Base-by-base conservation (phyloP, 768 basidiomycete genomes). In the Xerocomus brunneocitrinus region DNA sequence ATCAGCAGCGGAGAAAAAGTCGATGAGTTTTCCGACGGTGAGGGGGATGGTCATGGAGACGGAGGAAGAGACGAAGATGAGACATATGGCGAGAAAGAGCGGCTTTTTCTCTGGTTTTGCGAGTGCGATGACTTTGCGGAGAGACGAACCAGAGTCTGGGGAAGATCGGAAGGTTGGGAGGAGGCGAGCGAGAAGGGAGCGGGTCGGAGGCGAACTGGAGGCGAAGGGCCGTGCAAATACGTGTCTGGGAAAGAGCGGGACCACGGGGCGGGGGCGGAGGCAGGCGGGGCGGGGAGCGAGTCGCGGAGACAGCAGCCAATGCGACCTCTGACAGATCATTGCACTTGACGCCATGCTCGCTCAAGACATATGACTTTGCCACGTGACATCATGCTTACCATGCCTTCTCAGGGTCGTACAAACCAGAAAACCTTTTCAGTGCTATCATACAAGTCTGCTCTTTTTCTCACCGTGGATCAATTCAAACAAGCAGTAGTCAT, bases 21-120 rank as follows among this genome's bases (percentile, higher is more conserved):
- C 95, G 56, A 99, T 97, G 48, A 98, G 75, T 67, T 84, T 90
- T 9, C 95, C 95, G 62, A 98, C 86, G 1, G 93, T 93, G 61
- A 97, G 83, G 0, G 95, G 95, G 12, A 98, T 80, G 58, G 87
- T 89, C 85, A 98, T 89, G 4, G 91, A 89, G 22, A 99, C 90
- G 3, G 87, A 75, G 8, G 92, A 91, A 0, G 94, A 95, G n/a
- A 92, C 77, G 14, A 95, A 68, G 8, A 98, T 76, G 57, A 95
- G 71, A 0, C 87, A 88, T 43, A 94, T 75, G 7, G 94, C 94
- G 40, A 84, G 76, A 0, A 80, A 64, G 8, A 97, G 76, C 2
- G 89, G 84, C 58, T 83, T 89, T 62, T 76, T 77, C 72, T 98
- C 95, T 1, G 92, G 89, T 62, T 74, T 84, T 0, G 93, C 92